A percentile compares a stretch with the other conserved stretches of the same genome.
Conservation (phyloP, 1,139 yeast species). For the Kodamaea anthophila region DNA sequence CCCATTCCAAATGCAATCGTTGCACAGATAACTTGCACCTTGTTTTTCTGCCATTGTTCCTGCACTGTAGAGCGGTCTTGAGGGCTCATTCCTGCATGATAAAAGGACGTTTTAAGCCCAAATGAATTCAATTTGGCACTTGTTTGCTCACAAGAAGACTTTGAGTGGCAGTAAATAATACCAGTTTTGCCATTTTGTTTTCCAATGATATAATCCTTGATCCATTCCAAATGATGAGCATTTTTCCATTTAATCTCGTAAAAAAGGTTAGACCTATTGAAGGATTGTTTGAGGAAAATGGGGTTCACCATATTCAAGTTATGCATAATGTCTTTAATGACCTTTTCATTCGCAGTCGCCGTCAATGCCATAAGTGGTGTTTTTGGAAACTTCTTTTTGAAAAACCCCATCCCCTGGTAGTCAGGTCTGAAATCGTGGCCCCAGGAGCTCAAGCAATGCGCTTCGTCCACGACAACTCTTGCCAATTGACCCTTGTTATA, state of each 20-base stretch:
- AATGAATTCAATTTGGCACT: conserved; percentile 50
- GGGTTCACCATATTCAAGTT: conserved; percentile 56
- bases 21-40: conserved; percentile 79
- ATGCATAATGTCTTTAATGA: conserved; percentile 77
- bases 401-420: conserved; percentile 72
- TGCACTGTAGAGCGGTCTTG: conserved; percentile 70
- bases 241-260: conserved; percentile 71
- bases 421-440: conserved; percentile 98
- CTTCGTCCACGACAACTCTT: conserved; percentile 92
- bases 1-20: conserved; percentile 99
- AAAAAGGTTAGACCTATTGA: conserved; percentile 79
- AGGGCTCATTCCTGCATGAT: conserved; percentile 91
- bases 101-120: conserved; percentile 67
- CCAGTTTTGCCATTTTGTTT: conserved; percentile 65
- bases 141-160: conserved; percentile 80
- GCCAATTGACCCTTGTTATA: conserved; percentile 58
- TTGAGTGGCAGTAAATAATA: conserved; percentile 89
- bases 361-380: conserved; percentile 95
- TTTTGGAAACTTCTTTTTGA: conserved; percentile 67
- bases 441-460: conserved; percentile 98
- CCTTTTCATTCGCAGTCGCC: conserved; percentile 95
- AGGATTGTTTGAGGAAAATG: conserved; percentile 64
- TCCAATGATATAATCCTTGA: conserved; percentile 48
- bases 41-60: conserved; percentile 72
- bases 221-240: conserved; percentile 52